Conservation (phyloP, 176 grass and related monocot species). For the Phoenix roebelenii region DNA sequence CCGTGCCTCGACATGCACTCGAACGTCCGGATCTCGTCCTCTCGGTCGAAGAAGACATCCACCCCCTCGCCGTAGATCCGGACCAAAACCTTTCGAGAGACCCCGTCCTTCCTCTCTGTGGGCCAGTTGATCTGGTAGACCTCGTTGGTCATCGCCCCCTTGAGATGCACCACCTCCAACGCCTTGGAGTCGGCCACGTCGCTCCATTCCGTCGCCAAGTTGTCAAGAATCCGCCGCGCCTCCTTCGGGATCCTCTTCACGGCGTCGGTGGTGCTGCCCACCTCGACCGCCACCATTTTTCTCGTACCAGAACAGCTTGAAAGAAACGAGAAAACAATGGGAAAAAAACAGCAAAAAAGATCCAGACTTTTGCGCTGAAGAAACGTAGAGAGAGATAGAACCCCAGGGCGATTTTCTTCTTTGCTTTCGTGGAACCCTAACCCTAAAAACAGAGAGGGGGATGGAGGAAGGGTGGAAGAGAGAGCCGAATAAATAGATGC, state of each 20-base stretch:
- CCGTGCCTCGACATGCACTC: slow-evolving; percentile 93
- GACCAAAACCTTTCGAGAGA: slow-evolving; percentile 58
- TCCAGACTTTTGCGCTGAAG: too few species aligned
- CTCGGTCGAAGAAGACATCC: slow-evolving; percentile 83
- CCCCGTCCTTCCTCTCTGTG: slow-evolving; percentile 18
- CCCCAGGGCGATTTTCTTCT: too few species aligned
- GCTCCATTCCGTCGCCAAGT: slow-evolving; percentile 71
- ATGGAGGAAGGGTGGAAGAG: too few species aligned
- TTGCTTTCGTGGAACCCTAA: too few species aligned
- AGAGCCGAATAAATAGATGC: too few species aligned
- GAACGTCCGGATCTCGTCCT: slow-evolving; percentile 75
- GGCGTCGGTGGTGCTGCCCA: not conserved
- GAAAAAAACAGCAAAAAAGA: too few species aligned
- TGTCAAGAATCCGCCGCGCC: slow-evolving; percentile 61
- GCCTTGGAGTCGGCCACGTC: slow-evolving; percentile 34
- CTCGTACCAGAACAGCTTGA: too few species aligned
- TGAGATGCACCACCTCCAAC: slow-evolving; percentile 55
- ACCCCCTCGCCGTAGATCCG: slow-evolving; percentile 90
- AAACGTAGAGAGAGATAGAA: too few species aligned
- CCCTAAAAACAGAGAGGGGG: too few species aligned
- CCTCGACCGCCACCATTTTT: slow-evolving; percentile 9
- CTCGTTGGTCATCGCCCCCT: slow-evolving; percentile 92
- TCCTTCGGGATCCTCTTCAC: slow-evolving; percentile 70
- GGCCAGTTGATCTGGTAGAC: slow-evolving; percentile 83
- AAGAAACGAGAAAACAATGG: too few species aligned